Evolutionary conservation across 768 basidiomycete species (phyloP), one percentile per base, ranked within the genome.

Genomic region (Termitomyces eurrhizus): DNA sequence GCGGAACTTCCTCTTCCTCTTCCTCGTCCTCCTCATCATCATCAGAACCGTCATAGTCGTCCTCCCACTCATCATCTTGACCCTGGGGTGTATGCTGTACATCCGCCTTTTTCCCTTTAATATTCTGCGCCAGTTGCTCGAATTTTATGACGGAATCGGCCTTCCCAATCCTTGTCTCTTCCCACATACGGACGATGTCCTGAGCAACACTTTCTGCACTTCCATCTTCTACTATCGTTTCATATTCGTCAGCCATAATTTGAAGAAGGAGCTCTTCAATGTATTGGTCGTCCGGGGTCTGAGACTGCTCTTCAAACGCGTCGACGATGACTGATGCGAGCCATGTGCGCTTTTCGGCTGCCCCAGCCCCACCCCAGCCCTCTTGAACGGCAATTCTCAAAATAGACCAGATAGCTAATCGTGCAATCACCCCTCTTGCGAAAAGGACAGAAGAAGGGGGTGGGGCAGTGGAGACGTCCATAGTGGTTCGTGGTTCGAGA

Each of bases 221-320:
- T 21, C 84, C 92, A 67, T 98, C 96, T 64, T 97, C 94, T 26
- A 98, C 75, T 12, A 80, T 75, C 14, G 85, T 82, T 24, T 94
- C 93, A 67, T 93, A 98, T 69, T 97, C 95, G 66, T 97, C 93
- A 8, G 79, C 78, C 81, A 97, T 86, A 51, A 92, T 83, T 68
- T 96, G 93, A 13, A 90, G 77, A 14, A 98, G 78, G 64, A 89
- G 77, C 56, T 92, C 86, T 67, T 92, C 93, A 62, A 98, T 75
- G 66, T 95, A 93, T 66, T 85, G 78, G 29, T 81, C 82, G 66
- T 95, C 93, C 6, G 74, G 78, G 1, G 73, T 65, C 36, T 74
- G 71, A 62, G 76, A 61, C 61, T 81, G 79, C 51, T 80, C 72
- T 66, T 91, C 88, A 69, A 93, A 92, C 7, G 87, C 82, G 71